Conservation (phyloP, 225 moss, liverwort and hornwort species). For the Bryum argenteum region DNA sequence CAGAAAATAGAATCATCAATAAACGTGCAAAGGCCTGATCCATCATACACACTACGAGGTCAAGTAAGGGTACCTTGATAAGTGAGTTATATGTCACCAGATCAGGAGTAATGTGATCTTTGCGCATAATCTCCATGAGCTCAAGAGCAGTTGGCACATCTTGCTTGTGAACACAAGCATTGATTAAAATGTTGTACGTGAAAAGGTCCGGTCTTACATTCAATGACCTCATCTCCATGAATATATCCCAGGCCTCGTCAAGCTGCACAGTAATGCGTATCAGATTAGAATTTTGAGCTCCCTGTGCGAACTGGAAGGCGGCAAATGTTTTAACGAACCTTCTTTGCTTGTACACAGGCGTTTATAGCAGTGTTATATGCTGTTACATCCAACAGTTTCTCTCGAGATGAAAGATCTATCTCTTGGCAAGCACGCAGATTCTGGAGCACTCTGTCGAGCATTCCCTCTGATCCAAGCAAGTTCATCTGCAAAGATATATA, state of each 20-base stretch:
- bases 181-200: slow-evolving; percentile 94
- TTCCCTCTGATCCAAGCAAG: slow-evolving; percentile 86
- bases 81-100: slow-evolving; percentile 93
- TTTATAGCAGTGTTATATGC: slow-evolving; percentile 77
- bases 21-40: neutral
- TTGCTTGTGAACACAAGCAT: slow-evolving; percentile 73
- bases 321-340: slow-evolving; percentile 29
- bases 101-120: slow-evolving; percentile 68
- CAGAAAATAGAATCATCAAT: slow-evolving; percentile 1
- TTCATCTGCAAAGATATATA: slow-evolving; percentile 58
- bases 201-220: slow-evolving; percentile 73
- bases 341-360: slow-evolving; percentile 57
- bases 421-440: slow-evolving; percentile 69
- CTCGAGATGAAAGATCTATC: slow-evolving; percentile 38
- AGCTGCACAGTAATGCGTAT: slow-evolving; percentile 45
- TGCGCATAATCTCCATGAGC: slow-evolving; percentile 79
- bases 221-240: slow-evolving; percentile 68
- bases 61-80: slow-evolving; percentile 63
- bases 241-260: slow-evolving; percentile 85
- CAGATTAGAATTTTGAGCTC: neutral
- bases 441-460: slow-evolving; percentile 88
- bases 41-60: slow-evolving; percentile 1
- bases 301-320: no score
- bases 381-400: slow-evolving; percentile 72
- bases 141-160: slow-evolving; percentile 68